Evolutionary conservation across 169 alveolate genomes (phyloP), one percentile per base, ranked within the genome.

Genomic region (Cryptosporidium ubiquitum): DNA sequence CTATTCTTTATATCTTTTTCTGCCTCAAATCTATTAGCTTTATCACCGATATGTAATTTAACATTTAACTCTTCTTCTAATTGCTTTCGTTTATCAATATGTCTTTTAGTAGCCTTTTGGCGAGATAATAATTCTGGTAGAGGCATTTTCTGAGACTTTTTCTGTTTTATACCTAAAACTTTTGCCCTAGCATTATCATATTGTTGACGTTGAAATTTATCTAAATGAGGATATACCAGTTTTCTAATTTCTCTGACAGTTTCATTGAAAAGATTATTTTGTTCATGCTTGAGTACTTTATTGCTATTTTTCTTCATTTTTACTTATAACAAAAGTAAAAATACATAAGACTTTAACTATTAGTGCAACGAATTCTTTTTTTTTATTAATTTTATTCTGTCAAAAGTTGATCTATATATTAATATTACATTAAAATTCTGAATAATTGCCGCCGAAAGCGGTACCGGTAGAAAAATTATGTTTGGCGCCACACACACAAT

Each of bases 171-270:
- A 23, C 89, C 89, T 12, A 79, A 49, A 58, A 64, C 89, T 14
- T 79, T 79, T 14, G 89, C 89, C 31, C 75, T 35, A 6, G 64
- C 47, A 79, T 61, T 69, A 20, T 79, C 89, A 64, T 60, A 79
- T 33, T 79, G 89, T 57, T 40, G 74, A 14, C 89, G 73, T 61
- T 79, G 89, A 64, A 79, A 79, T 44, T 79, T 79, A 42, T 64
- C 89, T 51, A 79, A 64, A 64, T 79, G 89, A 61, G 89, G 89
- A 79, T 79, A 79, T 10, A 79, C 89, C 64, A 79, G n/a, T 18
- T 79, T 79, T 14, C 89, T 55, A 20, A 79, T 79, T 26, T 79
- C 89, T 33, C 61, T 79, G 26, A 79, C 75, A 3, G 89, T 79
- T 42, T 79, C 89, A 49, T 79, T 79, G 39, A 79, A 79, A 12